A percentile compares a stretch with the other conserved stretches of the same genome.
Conservation (phyloP, 805 yeast genomes). For the Hanseniaspora opuntiae region DNA sequence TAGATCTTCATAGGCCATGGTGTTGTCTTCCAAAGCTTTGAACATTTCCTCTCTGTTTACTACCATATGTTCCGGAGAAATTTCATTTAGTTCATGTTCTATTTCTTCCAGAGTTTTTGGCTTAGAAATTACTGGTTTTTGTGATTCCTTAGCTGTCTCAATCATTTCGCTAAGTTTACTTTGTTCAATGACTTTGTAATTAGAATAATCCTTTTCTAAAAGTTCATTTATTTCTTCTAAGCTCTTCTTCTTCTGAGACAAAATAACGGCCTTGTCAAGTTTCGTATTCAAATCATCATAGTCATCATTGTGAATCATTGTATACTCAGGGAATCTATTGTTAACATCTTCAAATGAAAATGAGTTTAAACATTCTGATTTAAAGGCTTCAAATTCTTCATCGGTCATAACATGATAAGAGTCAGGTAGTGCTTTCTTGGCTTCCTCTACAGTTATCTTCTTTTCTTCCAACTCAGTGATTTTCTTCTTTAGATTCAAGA, state of each 20-base stretch:
- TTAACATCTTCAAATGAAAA: background rate
- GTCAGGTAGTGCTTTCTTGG: background rate
- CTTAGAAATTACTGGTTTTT: background rate
- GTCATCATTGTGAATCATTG: slow-evolving; percentile 2
- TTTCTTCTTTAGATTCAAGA: background rate
- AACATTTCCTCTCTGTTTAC: slow-evolving; percentile 9
- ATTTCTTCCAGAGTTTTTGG: background rate
- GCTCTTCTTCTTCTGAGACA: slow-evolving; percentile 3
- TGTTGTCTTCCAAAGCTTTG: slow-evolving; percentile 8
- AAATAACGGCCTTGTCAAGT: background rate
- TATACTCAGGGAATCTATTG: background rate
- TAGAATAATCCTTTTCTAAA: slow-evolving; percentile 7
- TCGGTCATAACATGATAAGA: background rate
- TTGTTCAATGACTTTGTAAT: slow-evolving; percentile 8
- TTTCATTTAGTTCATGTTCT: background rate
- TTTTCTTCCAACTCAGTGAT: background rate
- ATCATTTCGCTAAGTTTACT: background rate
- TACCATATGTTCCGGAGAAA: background rate
- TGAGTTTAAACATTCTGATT: background rate
- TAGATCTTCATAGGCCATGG: slow-evolving; percentile 2
- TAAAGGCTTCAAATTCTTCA: background rate
- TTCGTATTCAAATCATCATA: slow-evolving; percentile 4
- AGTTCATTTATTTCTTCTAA: background rate
- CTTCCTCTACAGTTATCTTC: background rate
- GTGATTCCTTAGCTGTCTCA: background rate